Base-by-base conservation (phyloP, 176 grass and related monocot species). In the Triticum monococcum region DNA sequence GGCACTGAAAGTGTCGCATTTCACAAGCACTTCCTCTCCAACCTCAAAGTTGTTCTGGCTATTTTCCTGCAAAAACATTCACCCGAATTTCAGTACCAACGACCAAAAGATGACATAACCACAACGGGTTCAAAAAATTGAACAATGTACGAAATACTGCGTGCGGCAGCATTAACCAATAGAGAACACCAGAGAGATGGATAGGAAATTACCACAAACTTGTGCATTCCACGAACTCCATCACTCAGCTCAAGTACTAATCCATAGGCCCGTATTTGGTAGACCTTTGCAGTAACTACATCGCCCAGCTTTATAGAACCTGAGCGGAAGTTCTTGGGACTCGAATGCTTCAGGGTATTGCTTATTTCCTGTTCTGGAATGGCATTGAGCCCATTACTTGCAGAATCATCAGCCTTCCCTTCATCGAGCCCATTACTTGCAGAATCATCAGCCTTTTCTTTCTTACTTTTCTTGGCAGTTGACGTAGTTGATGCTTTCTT, bases 191-290 rank as follows among this genome's bases (percentile, higher is more conserved):
- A 0, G 41, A 68, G 13, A 40, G 30, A 2, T 37, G 13, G 79
- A 32, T 81, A 77, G 24, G 66, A 69, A 82, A 28, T 87, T 94
- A 98, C 97, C 97, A 85, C 76, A 94, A 98, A 98, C 77, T 96
- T 98, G 85, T 91, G 93, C 97, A 96, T 98, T 86, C 97, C 97
- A 8, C 87, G 92, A 5, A 68, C 78, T 88, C 94, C 97, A 85
- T 94, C 89, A 56, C 65, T 91, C 75, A 98, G 84, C 75, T 98
- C 88, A 68, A 98, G 97, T 78, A 98, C 97, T 68, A 98, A 48
- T 72, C 97, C 97, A 88, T 85, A 95, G 9, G 94, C 84, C 84
- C 97, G 79, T 85, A 94, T 89, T 83, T 98, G 90, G 37, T 91
- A 91, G 30, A 98, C 88, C 79, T 98, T 98, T 89, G 90, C 97